These are phyloP conservation scores for Trichoderma polysporum DNA, from an alignment of 2,329 filamentous ascomycete species.

Conservation along the genomic window DNA sequence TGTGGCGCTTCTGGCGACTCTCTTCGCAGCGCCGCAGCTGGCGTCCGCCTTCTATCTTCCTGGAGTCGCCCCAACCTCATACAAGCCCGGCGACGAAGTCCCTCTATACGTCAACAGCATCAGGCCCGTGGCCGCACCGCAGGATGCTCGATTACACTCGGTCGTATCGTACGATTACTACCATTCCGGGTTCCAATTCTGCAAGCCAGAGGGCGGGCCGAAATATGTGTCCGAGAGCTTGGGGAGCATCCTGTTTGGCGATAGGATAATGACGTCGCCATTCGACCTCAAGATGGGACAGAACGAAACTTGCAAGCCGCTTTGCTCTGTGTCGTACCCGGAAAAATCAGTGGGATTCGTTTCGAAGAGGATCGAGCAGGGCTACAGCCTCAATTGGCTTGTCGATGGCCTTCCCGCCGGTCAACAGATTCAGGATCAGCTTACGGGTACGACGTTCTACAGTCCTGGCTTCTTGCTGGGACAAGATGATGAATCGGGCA, in stretches of 20 bases:
- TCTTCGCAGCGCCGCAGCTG: conserved; percentile 54
- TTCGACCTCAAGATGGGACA: conserved; percentile 83
- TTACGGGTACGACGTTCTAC: conserved; percentile 78
- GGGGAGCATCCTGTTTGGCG: conserved; percentile 95
- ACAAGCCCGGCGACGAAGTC: conserved; percentile 75
- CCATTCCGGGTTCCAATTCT: conserved; percentile 83
- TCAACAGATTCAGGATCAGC: conserved; percentile 74
- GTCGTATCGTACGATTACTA: conserved; percentile 98
- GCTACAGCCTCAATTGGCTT: conserved; percentile 93
- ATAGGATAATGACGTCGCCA: conserved; percentile 94
- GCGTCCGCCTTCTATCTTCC: conserved; percentile 88
- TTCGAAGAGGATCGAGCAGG: conserved; percentile 76
- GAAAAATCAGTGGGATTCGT: conserved; percentile 72
- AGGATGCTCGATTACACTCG: conserved; percentile 82
- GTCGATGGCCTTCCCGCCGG: conserved; percentile 92
- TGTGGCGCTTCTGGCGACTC: conserved; percentile 50
- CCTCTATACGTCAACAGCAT: conserved; percentile 91
- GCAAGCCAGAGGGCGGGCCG: conserved; percentile 72
- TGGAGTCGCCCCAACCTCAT: conserved; percentile 91
- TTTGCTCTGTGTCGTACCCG: conserved; percentile 69
- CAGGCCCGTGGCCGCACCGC: conserved; percentile 74
- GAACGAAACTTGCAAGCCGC: conserved; percentile 82
- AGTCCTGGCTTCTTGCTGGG: conserved; percentile 88
- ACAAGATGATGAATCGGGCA: conserved; percentile 49
- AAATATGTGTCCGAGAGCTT: conserved; percentile 76